Conservation (phyloP, 306 rosid species). For the Lotus japonicus region DNA sequence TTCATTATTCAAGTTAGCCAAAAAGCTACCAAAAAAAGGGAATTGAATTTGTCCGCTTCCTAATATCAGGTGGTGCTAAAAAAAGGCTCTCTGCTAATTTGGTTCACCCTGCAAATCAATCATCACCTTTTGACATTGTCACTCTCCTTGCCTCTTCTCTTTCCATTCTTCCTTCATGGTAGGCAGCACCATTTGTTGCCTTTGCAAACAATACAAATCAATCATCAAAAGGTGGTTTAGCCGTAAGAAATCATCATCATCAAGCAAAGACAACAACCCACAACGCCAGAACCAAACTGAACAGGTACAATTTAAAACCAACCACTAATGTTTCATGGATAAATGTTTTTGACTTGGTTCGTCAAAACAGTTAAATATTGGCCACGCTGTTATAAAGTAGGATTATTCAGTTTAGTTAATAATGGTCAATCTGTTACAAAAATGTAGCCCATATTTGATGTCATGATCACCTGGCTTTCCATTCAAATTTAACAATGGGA, state of each 20-base stretch:
- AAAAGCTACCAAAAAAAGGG: not conserved
- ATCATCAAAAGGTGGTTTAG: conserved; percentile 38
- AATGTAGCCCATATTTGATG: not conserved
- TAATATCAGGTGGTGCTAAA: not conserved
- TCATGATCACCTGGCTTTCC: not conserved
- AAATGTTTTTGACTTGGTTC: too few species aligned
- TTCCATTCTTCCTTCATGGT: conserved; percentile 36
- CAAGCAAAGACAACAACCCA: not conserved
- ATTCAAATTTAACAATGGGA: not conserved
- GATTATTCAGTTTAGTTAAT: not conserved
- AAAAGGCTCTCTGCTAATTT: not conserved
- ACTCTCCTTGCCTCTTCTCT: conserved; percentile 10
- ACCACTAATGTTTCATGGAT: too few species aligned
- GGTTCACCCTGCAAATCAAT: not conserved
- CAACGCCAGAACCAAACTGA: not conserved
- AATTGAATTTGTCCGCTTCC: not conserved
- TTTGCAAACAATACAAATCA: conserved; percentile 37
- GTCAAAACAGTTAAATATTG: too few species aligned
- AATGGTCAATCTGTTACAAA: not conserved
- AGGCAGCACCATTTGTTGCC: conserved; percentile 26
- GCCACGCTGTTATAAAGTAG: not conserved
- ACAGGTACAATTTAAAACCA: too few species aligned
- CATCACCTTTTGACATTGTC: conserved; percentile 16
- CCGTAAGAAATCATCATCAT: conserved; percentile 13
- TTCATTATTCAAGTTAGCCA: too few species aligned